Conservation (phyloP, 495 filamentous ascomycete genomes). For the Sabuloglossum arenarium region DNA sequence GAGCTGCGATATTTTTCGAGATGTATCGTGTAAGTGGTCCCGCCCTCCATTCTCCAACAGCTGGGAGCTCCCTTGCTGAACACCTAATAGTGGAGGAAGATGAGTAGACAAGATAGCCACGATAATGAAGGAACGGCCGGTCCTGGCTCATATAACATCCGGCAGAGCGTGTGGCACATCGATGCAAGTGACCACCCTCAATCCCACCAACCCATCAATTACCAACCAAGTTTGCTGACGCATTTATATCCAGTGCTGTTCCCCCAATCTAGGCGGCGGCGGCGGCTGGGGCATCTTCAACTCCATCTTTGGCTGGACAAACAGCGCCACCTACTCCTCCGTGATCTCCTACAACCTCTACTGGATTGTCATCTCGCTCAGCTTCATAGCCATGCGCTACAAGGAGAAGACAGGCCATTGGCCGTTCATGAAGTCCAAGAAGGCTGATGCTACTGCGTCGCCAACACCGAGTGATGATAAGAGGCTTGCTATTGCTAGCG, state of each 20-base stretch:
- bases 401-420: constrained; percentile 45
- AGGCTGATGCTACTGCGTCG: background rate
- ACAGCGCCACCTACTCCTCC: constrained; percentile 66
- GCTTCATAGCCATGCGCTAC: constrained; percentile 40
- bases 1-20: constrained; percentile 53
- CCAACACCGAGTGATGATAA: background rate
- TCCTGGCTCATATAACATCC: constrained; percentile 75
- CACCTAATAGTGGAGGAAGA: constrained; percentile 34
- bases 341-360: constrained; percentile 82
- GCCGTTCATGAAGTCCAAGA: constrained; percentile 29
- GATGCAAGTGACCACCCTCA: constrained; percentile 34
- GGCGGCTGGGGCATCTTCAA: constrained; percentile 88
- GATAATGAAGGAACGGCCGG: too few relatives aligned
- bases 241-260: constrained; percentile 42
- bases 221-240: background rate
- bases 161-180: constrained; percentile 73
- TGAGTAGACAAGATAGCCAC: constrained; percentile 37
- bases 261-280: constrained; percentile 44
- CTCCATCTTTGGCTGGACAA: constrained; percentile 64
- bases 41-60: background rate
- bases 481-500: too few relatives aligned
- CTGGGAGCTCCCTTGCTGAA: background rate
- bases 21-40: constrained; percentile 16
- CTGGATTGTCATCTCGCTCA: constrained; percentile 47
- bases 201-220: constrained; percentile 1